These are phyloP conservation scores for Cladophialophora carrionii DNA, from an alignment of 2,329 filamentous ascomycete species.

Conservation along the genomic window DNA sequence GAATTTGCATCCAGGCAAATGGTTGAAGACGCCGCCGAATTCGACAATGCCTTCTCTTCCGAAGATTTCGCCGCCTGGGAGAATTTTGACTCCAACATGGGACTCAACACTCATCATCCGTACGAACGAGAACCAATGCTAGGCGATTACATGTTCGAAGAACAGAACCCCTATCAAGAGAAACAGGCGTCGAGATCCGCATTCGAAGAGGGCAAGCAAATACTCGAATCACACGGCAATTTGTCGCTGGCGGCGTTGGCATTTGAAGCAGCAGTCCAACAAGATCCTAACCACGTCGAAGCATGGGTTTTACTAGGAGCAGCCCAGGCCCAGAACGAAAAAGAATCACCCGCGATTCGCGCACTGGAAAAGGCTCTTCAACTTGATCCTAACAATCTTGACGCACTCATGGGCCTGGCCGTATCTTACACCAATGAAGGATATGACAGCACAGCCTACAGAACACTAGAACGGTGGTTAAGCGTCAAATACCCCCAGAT, in stretches of 20 bases:
- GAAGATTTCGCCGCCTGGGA: conserved; percentile 82
- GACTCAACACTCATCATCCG: conserved; percentile 65
- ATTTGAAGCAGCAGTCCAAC: conserved; percentile 93
- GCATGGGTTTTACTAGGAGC: conserved; percentile 92
- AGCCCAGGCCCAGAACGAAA: conserved; percentile 97
- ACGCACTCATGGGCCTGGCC: conserved; percentile 90
- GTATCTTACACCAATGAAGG: conserved; percentile 99
- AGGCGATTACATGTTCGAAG: conserved; percentile 91
- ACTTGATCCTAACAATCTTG: conserved; percentile 81
- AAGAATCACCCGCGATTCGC: conserved; percentile 92
- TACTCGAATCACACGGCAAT: conserved; percentile 92
- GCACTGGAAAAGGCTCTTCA: conserved; percentile 90
- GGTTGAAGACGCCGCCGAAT: conserved; percentile 65
- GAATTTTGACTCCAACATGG: conserved; percentile 62
- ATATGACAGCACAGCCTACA: conserved; percentile 95
- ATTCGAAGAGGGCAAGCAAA: conserved; percentile 89
- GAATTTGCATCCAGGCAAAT: conserved; percentile 59
- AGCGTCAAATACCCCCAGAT: conserved; percentile 91
- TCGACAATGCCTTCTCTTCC: conserved; percentile 63
- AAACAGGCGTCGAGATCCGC: conserved; percentile 64
- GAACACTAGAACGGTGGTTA: conserved; percentile 94
- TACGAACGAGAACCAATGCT: conserved; percentile 67
- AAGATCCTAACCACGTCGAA: conserved; percentile 81
- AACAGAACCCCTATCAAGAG: conserved; percentile 85
- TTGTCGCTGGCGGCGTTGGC: conserved; percentile 89